Evolutionary conservation across 1,284 basidiomycete species (phyloP).

Genomic region (Tylopilus sp.): DNA sequence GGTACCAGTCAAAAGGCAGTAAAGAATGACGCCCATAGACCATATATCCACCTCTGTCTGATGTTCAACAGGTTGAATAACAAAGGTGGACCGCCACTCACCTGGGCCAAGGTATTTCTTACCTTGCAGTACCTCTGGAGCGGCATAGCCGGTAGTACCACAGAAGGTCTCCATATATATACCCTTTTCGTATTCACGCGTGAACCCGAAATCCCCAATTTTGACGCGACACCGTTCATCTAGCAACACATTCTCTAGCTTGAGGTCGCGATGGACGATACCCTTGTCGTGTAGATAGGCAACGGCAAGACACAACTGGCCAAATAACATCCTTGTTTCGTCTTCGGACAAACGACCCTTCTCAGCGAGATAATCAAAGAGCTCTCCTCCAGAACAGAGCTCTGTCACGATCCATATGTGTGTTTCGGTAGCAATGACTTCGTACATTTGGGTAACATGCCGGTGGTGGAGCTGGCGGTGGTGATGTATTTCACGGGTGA

Average conservation of each 20-base stretch:
- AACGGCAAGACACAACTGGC: slow-evolving; percentile 94
- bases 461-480: slow-evolving; percentile 95
- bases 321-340: slow-evolving; percentile 81
- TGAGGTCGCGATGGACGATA: slow-evolving; percentile 93
- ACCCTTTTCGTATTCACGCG: slow-evolving; percentile 86
- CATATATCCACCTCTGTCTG: slow-evolving; percentile 88
- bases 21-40: slow-evolving; percentile 95
- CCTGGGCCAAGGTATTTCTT: slow-evolving; percentile 88
- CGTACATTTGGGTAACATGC: slow-evolving; percentile 91
- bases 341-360: slow-evolving; percentile 83
- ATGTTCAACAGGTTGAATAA: slow-evolving; percentile 1
- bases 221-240: slow-evolving; percentile 86
- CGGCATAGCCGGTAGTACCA: slow-evolving; percentile 93
- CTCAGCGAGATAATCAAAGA: slow-evolving; percentile 96
- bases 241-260: slow-evolving; percentile 91
- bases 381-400: slow-evolving; percentile 91
- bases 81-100: slow-evolving; percentile 34
- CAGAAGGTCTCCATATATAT: slow-evolving; percentile 90
- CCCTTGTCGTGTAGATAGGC: slow-evolving; percentile 87
- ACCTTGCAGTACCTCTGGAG: slow-evolving; percentile 91
- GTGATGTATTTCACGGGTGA: slow-evolving; percentile 97
- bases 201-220: slow-evolving; percentile 95
- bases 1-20: slow-evolving; percentile 88
- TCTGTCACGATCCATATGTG: slow-evolving; percentile 97
- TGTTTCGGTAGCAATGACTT: slow-evolving; percentile 94